A percentile compares a stretch with the other conserved stretches of the same genome.
Conservation (phyloP, 1,284 basidiomycete genomes). For the Psilocybe mexicana region DNA sequence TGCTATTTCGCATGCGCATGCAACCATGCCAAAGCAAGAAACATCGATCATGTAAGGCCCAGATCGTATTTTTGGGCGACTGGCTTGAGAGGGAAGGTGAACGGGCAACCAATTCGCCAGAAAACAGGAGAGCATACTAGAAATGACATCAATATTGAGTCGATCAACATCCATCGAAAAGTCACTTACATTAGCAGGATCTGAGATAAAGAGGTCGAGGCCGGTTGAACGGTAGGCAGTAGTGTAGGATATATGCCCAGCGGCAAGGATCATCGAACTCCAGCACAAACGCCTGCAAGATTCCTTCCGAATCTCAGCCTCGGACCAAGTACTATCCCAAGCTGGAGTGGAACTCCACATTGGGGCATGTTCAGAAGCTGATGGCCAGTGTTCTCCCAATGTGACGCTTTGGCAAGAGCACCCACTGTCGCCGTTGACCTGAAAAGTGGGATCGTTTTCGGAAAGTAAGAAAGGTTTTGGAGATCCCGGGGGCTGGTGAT, state of each 20-base stretch:
- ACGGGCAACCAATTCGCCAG: conserved; percentile 58
- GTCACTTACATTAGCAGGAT: conserved; percentile 63
- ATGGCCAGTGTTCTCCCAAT: conserved; percentile 51
- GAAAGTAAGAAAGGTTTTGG: conserved; percentile 5
- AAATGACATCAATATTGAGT: conserved; percentile 4
- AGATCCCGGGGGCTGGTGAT: conserved; percentile 10
- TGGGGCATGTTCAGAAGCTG: conserved; percentile 53
- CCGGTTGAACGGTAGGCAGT: conserved; percentile 43
- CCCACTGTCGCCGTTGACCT: conserved; percentile 26
- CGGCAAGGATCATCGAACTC: conserved; percentile 63
- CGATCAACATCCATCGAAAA: conserved; percentile 1
- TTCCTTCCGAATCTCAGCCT: conserved; percentile 66
- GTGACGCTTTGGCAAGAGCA: conserved; percentile 59
- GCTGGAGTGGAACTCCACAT: conserved; percentile 64
- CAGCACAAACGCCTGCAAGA: conserved; percentile 72
- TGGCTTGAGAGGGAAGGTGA: conserved; percentile 32
- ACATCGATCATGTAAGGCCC: conserved; percentile 68
- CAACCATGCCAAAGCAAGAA: conserved; percentile 75
- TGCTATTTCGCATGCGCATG: conserved; percentile 54
- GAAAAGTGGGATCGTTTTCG: conserved; percentile 15
- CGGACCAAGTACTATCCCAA: conserved; percentile 60
- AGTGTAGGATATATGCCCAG: conserved; percentile 62
- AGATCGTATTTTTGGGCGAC: conserved; percentile 63
- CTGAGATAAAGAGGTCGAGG: conserved; percentile 57
- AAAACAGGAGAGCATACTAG: conserved; percentile 69